phyloP scores from a whole-genome alignment of 2,329 filamentous ascomycete species.

The Arthrobotrys iridis region DNA sequence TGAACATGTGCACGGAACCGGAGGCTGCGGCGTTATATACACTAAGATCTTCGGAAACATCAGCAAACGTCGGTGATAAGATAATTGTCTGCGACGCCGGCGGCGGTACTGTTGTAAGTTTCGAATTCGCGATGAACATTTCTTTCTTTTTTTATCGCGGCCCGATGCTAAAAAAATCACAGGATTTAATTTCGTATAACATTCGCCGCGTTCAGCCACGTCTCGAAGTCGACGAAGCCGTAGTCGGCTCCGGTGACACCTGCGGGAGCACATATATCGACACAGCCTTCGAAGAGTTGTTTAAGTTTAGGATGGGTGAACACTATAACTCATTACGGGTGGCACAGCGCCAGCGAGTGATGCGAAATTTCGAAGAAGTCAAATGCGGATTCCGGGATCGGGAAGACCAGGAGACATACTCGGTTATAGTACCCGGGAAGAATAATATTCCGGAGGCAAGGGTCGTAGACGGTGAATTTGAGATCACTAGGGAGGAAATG shows the following conservation, averaged over 20 bases:
- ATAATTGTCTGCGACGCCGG: constrained; percentile 68
- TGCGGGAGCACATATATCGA: constrained; percentile 67
- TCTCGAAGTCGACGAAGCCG: constrained; percentile 66
- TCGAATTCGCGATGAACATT: constrained; percentile 66
- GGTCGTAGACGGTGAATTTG: constrained; percentile 47
- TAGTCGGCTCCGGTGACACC: constrained; percentile 64
- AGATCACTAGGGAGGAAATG: constrained; percentile 44
- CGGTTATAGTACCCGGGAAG: constrained; percentile 42
- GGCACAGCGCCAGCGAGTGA: constrained; percentile 58
- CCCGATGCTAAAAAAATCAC: background rate
- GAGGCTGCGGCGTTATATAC: constrained; percentile 68
- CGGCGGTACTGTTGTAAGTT: constrained; percentile 75
- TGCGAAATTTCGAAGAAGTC: constrained; percentile 64
- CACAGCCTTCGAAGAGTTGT: constrained; percentile 64
- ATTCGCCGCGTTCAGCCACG: constrained; percentile 64
- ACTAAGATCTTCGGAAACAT: constrained; percentile 60
- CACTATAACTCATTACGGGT: constrained; percentile 63
- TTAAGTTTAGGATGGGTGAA: constrained; percentile 63
- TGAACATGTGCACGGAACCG: constrained; percentile 66
- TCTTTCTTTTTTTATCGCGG: background rate
- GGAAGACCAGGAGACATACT: constrained; percentile 42
- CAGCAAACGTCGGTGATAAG: constrained; percentile 63
- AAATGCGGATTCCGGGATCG: constrained; percentile 50
- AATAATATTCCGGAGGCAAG: constrained; percentile 46
- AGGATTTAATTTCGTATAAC: constrained; percentile 67